Evolutionary conservation across 441 rosid genomes (phyloP).

Genomic region (Manihot esculenta): DNA sequence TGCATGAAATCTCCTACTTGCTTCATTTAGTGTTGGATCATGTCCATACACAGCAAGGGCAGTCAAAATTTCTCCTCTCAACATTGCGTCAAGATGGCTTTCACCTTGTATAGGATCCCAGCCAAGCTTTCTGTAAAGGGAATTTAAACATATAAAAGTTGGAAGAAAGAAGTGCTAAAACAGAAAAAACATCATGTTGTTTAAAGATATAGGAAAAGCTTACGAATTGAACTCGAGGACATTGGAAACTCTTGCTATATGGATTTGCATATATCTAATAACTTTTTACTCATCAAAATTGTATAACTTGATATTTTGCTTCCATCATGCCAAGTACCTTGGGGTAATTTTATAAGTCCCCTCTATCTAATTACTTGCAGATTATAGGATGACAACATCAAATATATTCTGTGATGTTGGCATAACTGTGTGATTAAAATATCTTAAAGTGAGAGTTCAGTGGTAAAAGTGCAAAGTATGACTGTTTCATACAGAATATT

Average conservation of each 20-base stretch:
- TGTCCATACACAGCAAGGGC: constrained; percentile 74
- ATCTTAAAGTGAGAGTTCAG: neutral
- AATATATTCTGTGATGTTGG: neutral
- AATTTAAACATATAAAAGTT: constrained; percentile 8
- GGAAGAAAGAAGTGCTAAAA: constrained; percentile 3
- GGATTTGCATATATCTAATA: neutral
- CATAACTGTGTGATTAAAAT: neutral
- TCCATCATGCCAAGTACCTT: neutral
- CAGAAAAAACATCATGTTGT: neutral
- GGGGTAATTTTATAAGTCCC: neutral
- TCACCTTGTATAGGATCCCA: constrained; percentile 88
- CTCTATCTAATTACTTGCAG: constrained; percentile 1
- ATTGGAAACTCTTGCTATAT: too few relatives aligned
- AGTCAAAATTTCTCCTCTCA: constrained; percentile 83
- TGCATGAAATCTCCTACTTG: constrained; percentile 61
- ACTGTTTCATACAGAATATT: neutral
- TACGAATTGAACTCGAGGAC: too few relatives aligned
- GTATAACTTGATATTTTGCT: neutral
- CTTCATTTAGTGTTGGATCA: constrained; percentile 68
- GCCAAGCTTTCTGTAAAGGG: constrained; percentile 62
- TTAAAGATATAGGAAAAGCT: too few relatives aligned
- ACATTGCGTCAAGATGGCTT: constrained; percentile 85
- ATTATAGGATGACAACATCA: neutral
- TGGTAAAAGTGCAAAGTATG: neutral
- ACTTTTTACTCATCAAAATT: neutral